Conservation (phyloP, 208 protist species). For the Jaenimonas drosophilae region DNA sequence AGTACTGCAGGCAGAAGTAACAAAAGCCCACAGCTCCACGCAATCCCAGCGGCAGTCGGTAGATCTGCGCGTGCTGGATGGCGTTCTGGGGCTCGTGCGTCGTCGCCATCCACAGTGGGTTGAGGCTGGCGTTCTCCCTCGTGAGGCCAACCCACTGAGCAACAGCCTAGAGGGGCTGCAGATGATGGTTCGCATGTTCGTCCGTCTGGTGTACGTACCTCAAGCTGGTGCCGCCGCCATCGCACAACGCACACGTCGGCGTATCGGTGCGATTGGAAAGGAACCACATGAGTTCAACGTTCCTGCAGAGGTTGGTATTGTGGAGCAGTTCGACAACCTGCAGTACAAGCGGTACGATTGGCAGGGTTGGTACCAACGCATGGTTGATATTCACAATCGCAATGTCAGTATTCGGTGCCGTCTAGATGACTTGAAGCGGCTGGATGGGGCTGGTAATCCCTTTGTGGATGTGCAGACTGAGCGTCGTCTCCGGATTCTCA, state of each 20-base stretch:
- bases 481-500: conserved; percentile 73
- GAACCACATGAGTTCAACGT: conserved; percentile 64
- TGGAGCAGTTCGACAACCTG: conserved; percentile 85
- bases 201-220: conserved; percentile 74
- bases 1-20: conserved; percentile 24
- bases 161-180: conserved; percentile 10
- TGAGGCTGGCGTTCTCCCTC: conserved; percentile 41
- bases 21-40: conserved; percentile 5
- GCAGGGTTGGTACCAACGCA: conserved; percentile 88
- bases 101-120: conserved; percentile 68
- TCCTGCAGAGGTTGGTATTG: conserved; percentile 69
- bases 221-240: conserved; percentile 69
- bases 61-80: conserved; percentile 18
- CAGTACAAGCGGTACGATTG: conserved; percentile 89
- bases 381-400: conserved; percentile 85
- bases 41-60: conserved; percentile 17
- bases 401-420: conserved; percentile 81
- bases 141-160: not conserved
- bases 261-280: conserved; percentile 60
- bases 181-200: conserved; percentile 63
- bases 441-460: conserved; percentile 58
- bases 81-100: conserved; percentile 29
- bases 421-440: conserved; percentile 67
- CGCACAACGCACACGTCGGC: conserved; percentile 64
- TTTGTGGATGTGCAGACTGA: conserved; percentile 82